Base-by-base conservation (phyloP, 1,284 basidiomycete genomes). In the Apiotrichum gamsii region DNA sequence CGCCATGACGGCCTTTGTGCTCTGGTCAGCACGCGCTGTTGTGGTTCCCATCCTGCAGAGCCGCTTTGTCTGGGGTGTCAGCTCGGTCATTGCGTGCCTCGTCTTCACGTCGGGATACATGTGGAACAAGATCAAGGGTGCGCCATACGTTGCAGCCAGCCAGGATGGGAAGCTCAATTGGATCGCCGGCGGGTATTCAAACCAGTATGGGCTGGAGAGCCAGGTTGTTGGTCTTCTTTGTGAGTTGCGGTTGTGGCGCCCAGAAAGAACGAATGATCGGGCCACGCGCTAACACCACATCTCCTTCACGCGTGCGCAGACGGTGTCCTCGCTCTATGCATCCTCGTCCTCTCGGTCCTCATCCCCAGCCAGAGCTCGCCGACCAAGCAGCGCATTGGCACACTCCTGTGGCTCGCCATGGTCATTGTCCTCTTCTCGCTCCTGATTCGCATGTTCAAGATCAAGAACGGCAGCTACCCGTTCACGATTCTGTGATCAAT, bases 91-190 rank as follows among this genome's bases (percentile, higher is more conserved):
- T 47, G 77, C 80, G 5, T 83, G 83, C 31, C 77, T 93, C 28
- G 73, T 88, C 59, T 91, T 94, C 83, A 93, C 83, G 10, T 82
- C 83, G 8, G 91, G 91, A 4, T 87, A 85, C 76, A 98, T 99
- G 95, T 99, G 95, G 77, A 90, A 88, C 59, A 84, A 84, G 55
- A 99, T 99, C 62, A 83, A 94, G 54, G 78, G 78, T 39, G 80
- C 81, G 47, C 91, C 91, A 2, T 90, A 82, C 62, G 77, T 78
- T 42, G 82, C 80, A 29, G 56, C 59, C 11, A 64, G 61, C 4
- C 59, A 56, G 0, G 58, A 67, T 24, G 76, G 82, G 72, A 63
- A 82, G 21, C 57, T 83, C 18, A 78, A 77, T 52, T 93, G 90
- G 84, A 85, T 96, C 63, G 87, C 89, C 9, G 78, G 75, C 9